phyloP scores from a whole-genome alignment of 192 early-diverging fungal genomes.

The Podila verticillata region DNA sequence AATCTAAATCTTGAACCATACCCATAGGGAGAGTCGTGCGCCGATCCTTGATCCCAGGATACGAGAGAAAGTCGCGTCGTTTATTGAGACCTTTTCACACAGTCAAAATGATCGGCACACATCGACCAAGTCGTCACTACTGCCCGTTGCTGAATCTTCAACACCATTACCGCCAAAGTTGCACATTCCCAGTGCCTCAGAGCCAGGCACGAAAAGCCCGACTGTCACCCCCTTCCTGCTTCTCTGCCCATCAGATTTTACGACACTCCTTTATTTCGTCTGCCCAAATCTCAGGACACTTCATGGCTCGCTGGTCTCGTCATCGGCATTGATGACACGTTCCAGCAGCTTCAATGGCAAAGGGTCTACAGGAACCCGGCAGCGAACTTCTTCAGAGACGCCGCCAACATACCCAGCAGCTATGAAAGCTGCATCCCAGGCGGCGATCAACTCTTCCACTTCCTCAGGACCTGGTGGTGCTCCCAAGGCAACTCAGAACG shows the following conservation, averaged over 20 bases:
- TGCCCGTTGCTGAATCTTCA: constrained; percentile 20
- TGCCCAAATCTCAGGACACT: constrained; percentile 36
- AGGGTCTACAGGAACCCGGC: constrained; percentile 12
- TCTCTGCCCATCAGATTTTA: constrained; percentile 52
- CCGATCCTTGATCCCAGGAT: constrained; percentile 23
- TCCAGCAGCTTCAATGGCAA: constrained; percentile 47
- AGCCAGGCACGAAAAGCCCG: background rate
- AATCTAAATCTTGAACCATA: background rate
- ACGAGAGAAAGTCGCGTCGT: constrained; percentile 19
- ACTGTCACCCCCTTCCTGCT: constrained; percentile 36
- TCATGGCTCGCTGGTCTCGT: background rate
- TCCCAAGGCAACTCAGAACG: constrained; percentile 7
- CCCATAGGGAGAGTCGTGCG: constrained; percentile 26
- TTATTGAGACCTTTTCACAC: constrained; percentile 17
- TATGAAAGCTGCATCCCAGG: constrained; percentile 4
- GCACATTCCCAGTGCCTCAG: background rate
- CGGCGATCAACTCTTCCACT: background rate
- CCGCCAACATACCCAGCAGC: constrained; percentile 39
- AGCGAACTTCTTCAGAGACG: constrained; percentile 44
- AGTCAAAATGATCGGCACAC: background rate
- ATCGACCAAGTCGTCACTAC: background rate
- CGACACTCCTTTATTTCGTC: constrained; percentile 46
- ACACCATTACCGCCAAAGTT: constrained; percentile 16
- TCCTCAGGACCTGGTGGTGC: background rate
- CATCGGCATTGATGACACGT: constrained; percentile 21